Evolutionary conservation across 805 yeast genomes (phyloP), one percentile per base, ranked within the genome.

Genomic region (Candida suzukii): DNA sequence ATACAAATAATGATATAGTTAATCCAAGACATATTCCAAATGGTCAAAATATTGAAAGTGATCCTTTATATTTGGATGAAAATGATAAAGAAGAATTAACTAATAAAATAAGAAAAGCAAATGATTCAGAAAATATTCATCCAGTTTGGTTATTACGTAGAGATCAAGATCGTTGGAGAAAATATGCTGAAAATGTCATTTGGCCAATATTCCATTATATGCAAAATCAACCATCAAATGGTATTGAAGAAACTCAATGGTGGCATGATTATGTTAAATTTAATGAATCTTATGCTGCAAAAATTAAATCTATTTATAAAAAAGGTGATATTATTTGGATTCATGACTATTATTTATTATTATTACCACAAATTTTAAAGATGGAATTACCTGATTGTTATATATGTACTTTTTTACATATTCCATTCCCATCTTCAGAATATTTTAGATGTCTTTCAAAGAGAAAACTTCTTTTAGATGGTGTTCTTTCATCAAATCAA

Each of bases 141-240:
- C 97, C 98, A 0, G 84, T 91, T 40, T 90, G 97, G 96, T 66
- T 91, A 27, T 68, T 84, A 41, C 74, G 93, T 46, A 75, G 80
- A 46, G 84, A 84, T 61, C 95, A 85, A 59, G 69, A 69, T 35
- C 69, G 90, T 45, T 91, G 97, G 96, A 73, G 97, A 50, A 73
- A 72, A 49, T 91, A 87, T 56, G 95, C 97, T 1, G 98, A 91
- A 57, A 78, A 83, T 52, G 81, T 82, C 18, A 67, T 93, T 24
- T 93, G 99, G 98, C 96, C 96, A 1, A 83, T 88, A 2, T 80
- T 91, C 63, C 99, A 93, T 57, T 93, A 93, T 64, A 88, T 93
- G 59, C 83, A 87, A 61, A 81, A 82, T 35, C 81, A 81, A 42
- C 75, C 83, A 0, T 72, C 79, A 2, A 83, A 83, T 57, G 86